A percentile compares a stretch with the other conserved stretches of the same genome.
Evolutionary conservation across 169 alveolate species (phyloP).

Genomic region (Eimeria maxima): DNA sequence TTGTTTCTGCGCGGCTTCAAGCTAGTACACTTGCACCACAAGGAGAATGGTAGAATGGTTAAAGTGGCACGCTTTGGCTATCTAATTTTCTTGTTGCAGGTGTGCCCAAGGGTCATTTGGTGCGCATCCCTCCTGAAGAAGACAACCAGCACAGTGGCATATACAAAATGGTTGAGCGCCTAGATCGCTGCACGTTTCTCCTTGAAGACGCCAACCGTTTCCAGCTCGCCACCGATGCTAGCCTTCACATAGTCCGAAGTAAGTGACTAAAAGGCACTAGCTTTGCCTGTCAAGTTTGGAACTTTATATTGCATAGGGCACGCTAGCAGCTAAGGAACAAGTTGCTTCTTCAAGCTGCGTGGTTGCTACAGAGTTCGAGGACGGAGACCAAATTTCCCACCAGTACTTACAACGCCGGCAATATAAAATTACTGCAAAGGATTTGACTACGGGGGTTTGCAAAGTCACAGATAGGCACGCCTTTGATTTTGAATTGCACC

Average conservation of each 20-base stretch:
- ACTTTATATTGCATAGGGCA: background rate
- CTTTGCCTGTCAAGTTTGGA: background rate
- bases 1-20: background rate
- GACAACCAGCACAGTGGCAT: conserved; percentile 45
- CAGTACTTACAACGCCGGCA: conserved; percentile 6
- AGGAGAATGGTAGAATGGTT: background rate
- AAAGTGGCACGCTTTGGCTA: background rate
- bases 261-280: background rate
- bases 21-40: background rate
- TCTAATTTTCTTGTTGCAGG: background rate
- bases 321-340: background rate
- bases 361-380: conserved; percentile 63
- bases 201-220: conserved; percentile 64
- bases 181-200: conserved; percentile 62
- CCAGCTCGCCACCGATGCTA: conserved; percentile 64
- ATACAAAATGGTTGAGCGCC: conserved; percentile 58
- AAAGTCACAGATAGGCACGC: conserved; percentile 16
- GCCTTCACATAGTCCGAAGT: conserved; percentile 66
- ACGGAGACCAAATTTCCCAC: conserved; percentile 73
- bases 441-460: conserved; percentile 41
- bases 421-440: background rate
- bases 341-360: background rate
- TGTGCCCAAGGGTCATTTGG: conserved; percentile 50
- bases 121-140: conserved; percentile 65
- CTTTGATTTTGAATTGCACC: conserved; percentile 9